Evolutionary conservation across 345 rosid genomes (phyloP).

Genomic region (Camelina neglecta): DNA sequence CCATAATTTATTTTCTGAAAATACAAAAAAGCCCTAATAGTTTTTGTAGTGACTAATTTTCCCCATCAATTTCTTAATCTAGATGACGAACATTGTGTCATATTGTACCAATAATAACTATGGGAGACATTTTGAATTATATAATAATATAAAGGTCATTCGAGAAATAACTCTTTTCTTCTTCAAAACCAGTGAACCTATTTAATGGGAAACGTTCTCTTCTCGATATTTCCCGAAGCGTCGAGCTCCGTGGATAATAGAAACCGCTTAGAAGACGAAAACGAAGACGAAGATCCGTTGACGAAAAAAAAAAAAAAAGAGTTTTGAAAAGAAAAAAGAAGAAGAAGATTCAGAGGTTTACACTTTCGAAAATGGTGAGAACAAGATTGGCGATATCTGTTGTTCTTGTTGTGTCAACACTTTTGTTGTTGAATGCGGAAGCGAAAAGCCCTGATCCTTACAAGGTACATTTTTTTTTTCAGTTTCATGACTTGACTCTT

Average conservation of each 20-base stretch:
- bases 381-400: constrained; percentile 33
- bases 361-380: constrained; percentile 42
- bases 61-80: background rate
- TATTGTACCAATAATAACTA: background rate
- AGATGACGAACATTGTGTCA: background rate
- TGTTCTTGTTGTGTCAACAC: constrained; percentile 43
- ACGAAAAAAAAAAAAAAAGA: too few relatives aligned
- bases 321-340: too few relatives aligned
- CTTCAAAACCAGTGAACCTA: constrained; percentile 48
- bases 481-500: background rate
- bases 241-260: constrained; percentile 17
- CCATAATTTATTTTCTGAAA: constrained; percentile 33
- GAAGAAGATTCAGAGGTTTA: background rate
- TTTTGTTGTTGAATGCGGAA: constrained; percentile 41
- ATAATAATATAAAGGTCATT: constrained; percentile 3
- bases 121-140: background rate
- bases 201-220: constrained; percentile 33
- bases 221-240: constrained; percentile 38
- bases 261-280: constrained; percentile 23
- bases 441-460: constrained; percentile 74
- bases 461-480: constrained; percentile 52
- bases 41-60: background rate
- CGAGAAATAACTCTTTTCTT: background rate
- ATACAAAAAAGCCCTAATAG: background rate
- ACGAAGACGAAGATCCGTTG: background rate